Conservation (phyloP, 768 basidiomycete genomes). For the Phylloporus arenicola region DNA sequence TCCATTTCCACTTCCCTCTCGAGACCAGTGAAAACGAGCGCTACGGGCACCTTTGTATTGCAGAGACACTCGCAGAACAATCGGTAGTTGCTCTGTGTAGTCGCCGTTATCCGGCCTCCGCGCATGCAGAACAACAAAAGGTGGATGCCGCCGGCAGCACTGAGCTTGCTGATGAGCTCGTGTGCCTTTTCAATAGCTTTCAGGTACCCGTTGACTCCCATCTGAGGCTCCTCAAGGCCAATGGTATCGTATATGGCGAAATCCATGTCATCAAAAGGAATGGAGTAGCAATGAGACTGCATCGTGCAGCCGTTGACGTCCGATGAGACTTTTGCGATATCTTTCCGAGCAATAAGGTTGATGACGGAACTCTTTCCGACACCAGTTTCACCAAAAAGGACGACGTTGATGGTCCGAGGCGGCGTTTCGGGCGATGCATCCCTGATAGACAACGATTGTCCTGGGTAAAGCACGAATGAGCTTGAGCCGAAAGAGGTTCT, state of each 20-base stretch:
- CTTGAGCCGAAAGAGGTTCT: neutral
- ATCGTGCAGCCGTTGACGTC: conserved; percentile 35
- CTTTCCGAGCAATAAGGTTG: conserved; percentile 25
- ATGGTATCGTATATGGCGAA: conserved; percentile 32
- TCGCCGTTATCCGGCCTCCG: conserved; percentile 33
- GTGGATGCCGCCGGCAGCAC: conserved; percentile 31
- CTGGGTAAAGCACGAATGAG: conserved; percentile 9
- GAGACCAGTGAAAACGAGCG: conserved; percentile 39
- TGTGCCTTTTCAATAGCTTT: conserved; percentile 26
- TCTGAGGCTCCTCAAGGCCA: conserved; percentile 31
- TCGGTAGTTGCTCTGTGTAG: conserved; percentile 34
- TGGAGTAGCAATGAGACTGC: conserved; percentile 22
- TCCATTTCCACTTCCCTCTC: conserved; percentile 32
- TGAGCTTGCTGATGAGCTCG: conserved; percentile 30
- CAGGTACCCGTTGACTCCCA: conserved; percentile 25
- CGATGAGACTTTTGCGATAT: conserved; percentile 25
- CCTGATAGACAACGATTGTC: neutral
- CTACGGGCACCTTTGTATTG: conserved; percentile 31
- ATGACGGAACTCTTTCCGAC: conserved; percentile 30
- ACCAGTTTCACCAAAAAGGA: conserved; percentile 41
- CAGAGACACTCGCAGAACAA: conserved; percentile 40
- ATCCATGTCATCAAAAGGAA: conserved; percentile 15
- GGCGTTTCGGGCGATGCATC: neutral
- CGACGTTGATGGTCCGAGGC: conserved; percentile 26
- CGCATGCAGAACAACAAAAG: conserved; percentile 41